Evolutionary conservation across 495 filamentous ascomycete species (phyloP).

Genomic region (Jackrogersella multiformis): DNA sequence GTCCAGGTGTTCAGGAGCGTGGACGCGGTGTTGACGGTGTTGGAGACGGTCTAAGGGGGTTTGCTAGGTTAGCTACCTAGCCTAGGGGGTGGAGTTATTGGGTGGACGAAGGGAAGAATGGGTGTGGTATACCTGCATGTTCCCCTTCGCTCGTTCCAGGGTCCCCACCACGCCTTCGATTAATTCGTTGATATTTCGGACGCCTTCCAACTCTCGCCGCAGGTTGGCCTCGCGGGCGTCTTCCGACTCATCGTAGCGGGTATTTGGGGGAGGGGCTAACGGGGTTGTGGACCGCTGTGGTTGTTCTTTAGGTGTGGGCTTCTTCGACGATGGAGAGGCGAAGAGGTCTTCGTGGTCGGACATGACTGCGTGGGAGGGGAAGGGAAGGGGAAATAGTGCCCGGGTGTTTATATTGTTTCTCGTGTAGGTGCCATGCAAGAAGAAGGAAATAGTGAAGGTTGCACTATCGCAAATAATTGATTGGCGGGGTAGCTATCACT

Average conservation of each 20-base stretch:
- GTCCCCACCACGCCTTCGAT: conserved; percentile 85
- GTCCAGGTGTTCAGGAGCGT: conserved; percentile 97
- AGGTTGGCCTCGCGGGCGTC: conserved; percentile 78
- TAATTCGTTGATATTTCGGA: conserved; percentile 84
- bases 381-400: not conserved
- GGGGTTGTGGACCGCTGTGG: conserved; percentile 54
- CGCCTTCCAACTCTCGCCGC: conserved; percentile 78
- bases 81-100: conserved; percentile 5
- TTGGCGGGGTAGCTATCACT: conserved; percentile 28
- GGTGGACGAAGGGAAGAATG: conserved; percentile 2
- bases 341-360: conserved; percentile 74
- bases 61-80: not conserved
- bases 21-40: conserved; percentile 86
- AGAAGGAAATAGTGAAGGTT: no score
- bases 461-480: no score
- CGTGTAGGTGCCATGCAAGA: no score
- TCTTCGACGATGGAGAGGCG: conserved; percentile 72
- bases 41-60: conserved; percentile 74
- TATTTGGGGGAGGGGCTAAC: conserved; percentile 58
- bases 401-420: not conserved
- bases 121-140: conserved; percentile 78
- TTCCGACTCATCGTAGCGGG: conserved; percentile 67
- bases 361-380: conserved; percentile 22
- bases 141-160: conserved; percentile 81
- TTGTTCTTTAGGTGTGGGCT: conserved; percentile 33